Evolutionary conservation across 306 rosid species (phyloP).

Genomic region (Citrullus mucosospermus): DNA sequence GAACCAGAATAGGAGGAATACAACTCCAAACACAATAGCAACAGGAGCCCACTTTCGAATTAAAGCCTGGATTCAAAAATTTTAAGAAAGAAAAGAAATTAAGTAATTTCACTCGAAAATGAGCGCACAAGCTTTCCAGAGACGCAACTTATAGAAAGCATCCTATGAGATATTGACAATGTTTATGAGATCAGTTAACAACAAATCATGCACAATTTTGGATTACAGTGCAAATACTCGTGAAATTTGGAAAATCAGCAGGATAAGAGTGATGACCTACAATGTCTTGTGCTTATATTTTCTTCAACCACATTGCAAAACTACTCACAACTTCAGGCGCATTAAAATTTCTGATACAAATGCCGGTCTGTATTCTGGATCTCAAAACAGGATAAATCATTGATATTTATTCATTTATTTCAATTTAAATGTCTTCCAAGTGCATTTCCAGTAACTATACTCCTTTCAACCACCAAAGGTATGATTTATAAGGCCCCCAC

Average conservation of each 20-base stretch:
- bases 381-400: neutral
- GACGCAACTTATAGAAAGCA: neutral
- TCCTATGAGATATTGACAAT: neutral
- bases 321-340: neutral
- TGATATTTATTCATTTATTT: neutral
- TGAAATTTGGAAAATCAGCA: neutral
- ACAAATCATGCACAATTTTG: neutral
- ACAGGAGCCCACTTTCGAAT: constrained; percentile 97
- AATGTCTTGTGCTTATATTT: neutral
- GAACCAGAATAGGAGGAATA: constrained; percentile 91
- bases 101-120: neutral
- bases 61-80: constrained; percentile 45
- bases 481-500: neutral
- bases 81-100: neutral
- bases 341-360: neutral
- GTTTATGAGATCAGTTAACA: neutral
- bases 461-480: neutral
- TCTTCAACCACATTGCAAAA: neutral
- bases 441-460: neutral
- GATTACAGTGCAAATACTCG: neutral
- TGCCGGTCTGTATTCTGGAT: neutral
- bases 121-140: neutral
- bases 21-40: constrained; percentile 93
- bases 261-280: neutral
- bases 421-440: neutral